A percentile compares a stretch with the other conserved stretches of the same genome.
Evolutionary conservation across 2,329 filamentous ascomycete genomes (phyloP).

Genomic region (Arthrinium puccinioides): DNA sequence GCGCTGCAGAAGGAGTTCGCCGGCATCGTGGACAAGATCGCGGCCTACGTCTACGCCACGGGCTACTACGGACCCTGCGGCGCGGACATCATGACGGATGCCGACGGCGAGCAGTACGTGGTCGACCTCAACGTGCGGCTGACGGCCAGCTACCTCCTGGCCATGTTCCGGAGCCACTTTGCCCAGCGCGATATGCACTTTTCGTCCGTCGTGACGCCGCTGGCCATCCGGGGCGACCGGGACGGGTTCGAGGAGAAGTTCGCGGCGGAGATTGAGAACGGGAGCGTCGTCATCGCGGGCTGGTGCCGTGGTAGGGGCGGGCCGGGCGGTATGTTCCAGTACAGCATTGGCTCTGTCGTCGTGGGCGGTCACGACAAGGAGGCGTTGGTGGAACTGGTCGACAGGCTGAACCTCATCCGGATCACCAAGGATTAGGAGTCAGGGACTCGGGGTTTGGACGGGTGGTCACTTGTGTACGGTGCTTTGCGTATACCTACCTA

Average conservation of each 20-base stretch:
- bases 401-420: neutral
- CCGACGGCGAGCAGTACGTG: neutral
- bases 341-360: neutral
- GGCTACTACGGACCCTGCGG: slow-evolving; percentile 1
- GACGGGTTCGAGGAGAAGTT: neutral
- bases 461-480: too few relatives aligned
- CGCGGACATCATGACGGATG: neutral
- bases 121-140: neutral
- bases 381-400: neutral
- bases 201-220: neutral
- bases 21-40: neutral
- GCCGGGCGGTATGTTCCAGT: neutral
- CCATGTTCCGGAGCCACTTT: neutral
- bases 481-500: too few relatives aligned
- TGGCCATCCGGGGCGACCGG: neutral
- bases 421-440: too few relatives aligned
- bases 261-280: neutral
- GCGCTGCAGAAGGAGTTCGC: neutral
- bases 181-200: neutral
- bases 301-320: neutral
- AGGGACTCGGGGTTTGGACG: too few relatives aligned
- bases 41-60: neutral
- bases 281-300: neutral
- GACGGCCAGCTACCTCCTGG: neutral
- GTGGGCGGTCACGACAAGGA: neutral